Evolutionary conservation across 2,329 filamentous ascomycete species (phyloP).

Genomic region (Colletotrichum tamarilloi): DNA sequence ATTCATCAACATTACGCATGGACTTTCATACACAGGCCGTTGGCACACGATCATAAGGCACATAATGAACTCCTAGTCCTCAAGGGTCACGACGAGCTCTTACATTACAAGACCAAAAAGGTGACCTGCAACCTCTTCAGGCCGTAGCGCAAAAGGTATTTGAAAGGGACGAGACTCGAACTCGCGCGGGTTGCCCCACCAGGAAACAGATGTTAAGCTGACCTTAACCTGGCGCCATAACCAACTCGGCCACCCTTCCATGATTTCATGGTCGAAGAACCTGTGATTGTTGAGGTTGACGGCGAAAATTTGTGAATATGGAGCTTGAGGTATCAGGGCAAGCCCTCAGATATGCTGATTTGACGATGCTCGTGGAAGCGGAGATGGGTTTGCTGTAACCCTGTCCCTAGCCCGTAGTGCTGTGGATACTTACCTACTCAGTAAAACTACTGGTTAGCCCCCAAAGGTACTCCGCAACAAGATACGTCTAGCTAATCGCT

Average conservation of each 20-base stretch:
- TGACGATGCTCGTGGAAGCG: neutral
- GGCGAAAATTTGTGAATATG: neutral
- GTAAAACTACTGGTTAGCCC: neutral
- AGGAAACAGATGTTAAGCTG: slow-evolving; percentile 20
- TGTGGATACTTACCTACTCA: too few relatives aligned
- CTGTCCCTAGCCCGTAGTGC: neutral
- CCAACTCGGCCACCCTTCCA: slow-evolving; percentile 18
- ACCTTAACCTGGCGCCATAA: slow-evolving; percentile 19
- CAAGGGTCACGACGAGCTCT: neutral
- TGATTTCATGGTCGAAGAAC: neutral
- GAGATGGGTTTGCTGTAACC: neutral
- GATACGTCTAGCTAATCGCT: neutral
- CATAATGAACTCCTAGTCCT: neutral
- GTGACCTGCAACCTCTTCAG: too few relatives aligned
- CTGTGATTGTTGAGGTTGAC: neutral
- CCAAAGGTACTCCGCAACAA: neutral
- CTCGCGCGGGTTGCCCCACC: slow-evolving; percentile 17
- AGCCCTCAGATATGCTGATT: neutral
- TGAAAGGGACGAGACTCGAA: slow-evolving; percentile 20
- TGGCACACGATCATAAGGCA: neutral
- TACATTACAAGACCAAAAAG: neutral
- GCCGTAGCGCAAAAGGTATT: neutral
- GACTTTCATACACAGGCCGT: neutral
- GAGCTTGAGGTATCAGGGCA: neutral
- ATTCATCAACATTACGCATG: neutral